Evolutionary conservation across 768 basidiomycete species (phyloP), one percentile per base, ranked within the genome.

Genomic region (Trametes sanguinea): DNA sequence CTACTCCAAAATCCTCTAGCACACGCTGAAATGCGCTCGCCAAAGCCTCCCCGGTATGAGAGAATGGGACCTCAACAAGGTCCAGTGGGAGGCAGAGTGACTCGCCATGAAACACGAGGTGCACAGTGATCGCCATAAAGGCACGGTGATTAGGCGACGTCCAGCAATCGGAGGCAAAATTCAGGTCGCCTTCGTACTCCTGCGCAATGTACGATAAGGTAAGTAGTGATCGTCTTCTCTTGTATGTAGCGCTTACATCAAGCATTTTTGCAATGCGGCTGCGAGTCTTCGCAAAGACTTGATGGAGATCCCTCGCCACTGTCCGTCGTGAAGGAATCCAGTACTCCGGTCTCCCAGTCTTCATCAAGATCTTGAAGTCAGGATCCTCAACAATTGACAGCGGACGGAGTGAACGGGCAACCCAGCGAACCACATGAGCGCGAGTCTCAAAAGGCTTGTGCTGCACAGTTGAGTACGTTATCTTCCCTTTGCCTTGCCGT

Each of bases 141-240:
- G 72, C 74, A 4, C 66, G 51, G 43, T 78, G 73, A 55, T 79
- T 79, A 0, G 74, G 73, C 0, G 74, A 76, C 0, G 74, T 76
- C 78, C 77, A 80, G 0, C 70, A 70, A 63, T 80, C 76, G 0
- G 74, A 75, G 0, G 68, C 68, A 56, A 78, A 76, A 53, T 62
- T 76, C 2, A 79, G 43, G 1, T 51, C 37, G 0, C 76, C 74
- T 0, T 71, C 57, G 58, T 75, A 66, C 10, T 70, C 67, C 76
- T 76, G 57, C 35, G 71, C 75, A 46, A 47, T 78, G 73, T 79
- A 78, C 0, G 73, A 73, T 0, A 73, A 76, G 0, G 73, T 76
- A 78, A 76, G 56, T 37, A 37, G 35, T 10, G 6, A 10, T 37
- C 35, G 6, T 10, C 10, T 10, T 37, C 35, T 6, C 6, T 63